Evolutionary conservation across 139 green algal species (phyloP).

Genomic region (Coelastrella sp.): DNA sequence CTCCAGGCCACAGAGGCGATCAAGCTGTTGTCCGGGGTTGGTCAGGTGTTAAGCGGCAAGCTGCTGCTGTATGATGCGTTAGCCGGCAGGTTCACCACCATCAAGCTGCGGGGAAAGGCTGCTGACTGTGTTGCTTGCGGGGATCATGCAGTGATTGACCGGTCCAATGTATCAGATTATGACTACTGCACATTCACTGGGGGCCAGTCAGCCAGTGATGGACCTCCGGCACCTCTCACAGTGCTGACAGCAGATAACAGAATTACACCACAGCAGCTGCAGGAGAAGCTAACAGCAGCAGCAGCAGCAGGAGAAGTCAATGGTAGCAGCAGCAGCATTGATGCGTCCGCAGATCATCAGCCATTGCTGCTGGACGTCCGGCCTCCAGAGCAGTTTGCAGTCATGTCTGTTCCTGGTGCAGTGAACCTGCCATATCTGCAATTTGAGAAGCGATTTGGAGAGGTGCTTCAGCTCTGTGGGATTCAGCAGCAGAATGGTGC

Average conservation of each 20-base stretch:
- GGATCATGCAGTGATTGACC: constrained; percentile 58
- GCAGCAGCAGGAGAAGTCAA: constrained; percentile 13
- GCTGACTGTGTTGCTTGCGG: constrained; percentile 80
- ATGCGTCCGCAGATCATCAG: background rate
- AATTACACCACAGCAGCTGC: constrained; percentile 51
- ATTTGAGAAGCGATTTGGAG: constrained; percentile 45
- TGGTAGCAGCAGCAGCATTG: background rate
- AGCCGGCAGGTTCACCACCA: constrained; percentile 69
- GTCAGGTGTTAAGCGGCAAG: constrained; percentile 65
- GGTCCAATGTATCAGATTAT: constrained; percentile 64
- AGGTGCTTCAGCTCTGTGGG: constrained; percentile 53
- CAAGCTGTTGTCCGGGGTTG: constrained; percentile 86
- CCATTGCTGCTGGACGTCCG: constrained; percentile 85
- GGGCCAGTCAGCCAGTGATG: constrained; percentile 65
- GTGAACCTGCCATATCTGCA: constrained; percentile 67
- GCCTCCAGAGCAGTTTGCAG: constrained; percentile 77
- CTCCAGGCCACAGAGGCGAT: constrained; percentile 95
- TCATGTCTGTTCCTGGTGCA: constrained; percentile 64
- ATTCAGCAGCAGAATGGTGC: constrained; percentile 8
- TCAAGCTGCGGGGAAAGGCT: constrained; percentile 78
- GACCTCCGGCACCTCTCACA: constrained; percentile 54
- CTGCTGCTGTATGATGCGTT: constrained; percentile 86
- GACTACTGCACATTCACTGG: constrained; percentile 88
- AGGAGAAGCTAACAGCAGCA: background rate
- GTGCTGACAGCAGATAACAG: constrained; percentile 62